phyloP scores from a whole-genome alignment of 2,329 filamentous ascomycete species.

The Westerdykella sp. region DNA sequence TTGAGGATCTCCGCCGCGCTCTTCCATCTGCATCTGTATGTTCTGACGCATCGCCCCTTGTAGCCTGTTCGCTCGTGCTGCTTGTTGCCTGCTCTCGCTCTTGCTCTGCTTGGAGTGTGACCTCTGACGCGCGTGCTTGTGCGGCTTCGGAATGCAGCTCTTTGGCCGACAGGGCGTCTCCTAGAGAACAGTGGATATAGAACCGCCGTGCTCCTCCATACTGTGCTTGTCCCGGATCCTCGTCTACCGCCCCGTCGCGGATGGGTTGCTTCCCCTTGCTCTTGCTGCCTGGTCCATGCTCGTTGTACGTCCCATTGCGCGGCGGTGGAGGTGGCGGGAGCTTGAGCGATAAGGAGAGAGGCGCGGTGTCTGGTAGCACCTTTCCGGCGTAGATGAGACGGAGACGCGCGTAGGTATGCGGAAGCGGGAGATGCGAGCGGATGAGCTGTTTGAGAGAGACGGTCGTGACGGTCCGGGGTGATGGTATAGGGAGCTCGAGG shows the following conservation, averaged over 20 bases:
- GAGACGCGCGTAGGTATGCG: conserved; percentile 62
- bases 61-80: neutral
- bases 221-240: conserved; percentile 13
- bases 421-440: conserved; percentile 60
- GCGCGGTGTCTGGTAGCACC: conserved; percentile 67
- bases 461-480: conserved; percentile 63
- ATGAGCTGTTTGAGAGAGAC: conserved; percentile 77
- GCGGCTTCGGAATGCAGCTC: conserved; percentile 66
- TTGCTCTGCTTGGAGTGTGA: conserved; percentile 28
- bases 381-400: conserved; percentile 88
- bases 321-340: conserved; percentile 49
- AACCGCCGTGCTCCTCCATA: conserved; percentile 48
- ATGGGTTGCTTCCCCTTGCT: conserved; percentile 64
- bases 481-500: conserved; percentile 67
- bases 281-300: conserved; percentile 29
- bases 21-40: conserved; percentile 7
- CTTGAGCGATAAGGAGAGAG: conserved; percentile 63
- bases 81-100: conserved; percentile 13
- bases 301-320: conserved; percentile 20
- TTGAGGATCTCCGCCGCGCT: conserved; percentile 17
- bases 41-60: neutral
- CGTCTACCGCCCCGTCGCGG: conserved; percentile 38
- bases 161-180: conserved; percentile 58
- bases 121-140: conserved; percentile 35
- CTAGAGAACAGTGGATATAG: conserved; percentile 94